Evolutionary conservation across 2,329 filamentous ascomycete species (phyloP), one percentile per base, ranked within the genome.

Genomic region (Epichloe hybrida): DNA sequence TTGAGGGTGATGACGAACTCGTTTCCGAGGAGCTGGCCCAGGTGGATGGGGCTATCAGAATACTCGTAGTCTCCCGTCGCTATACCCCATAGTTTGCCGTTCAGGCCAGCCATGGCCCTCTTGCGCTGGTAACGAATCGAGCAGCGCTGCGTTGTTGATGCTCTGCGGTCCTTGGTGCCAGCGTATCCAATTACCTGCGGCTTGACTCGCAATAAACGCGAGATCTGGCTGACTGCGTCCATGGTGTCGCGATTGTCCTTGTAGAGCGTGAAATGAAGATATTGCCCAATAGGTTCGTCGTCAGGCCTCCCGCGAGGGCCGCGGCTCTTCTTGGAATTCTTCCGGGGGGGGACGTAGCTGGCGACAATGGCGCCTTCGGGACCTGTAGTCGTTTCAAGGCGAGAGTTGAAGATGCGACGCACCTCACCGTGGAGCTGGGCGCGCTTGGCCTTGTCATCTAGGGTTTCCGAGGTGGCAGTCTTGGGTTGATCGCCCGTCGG

Each of bases 231-330:
- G 49, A 94, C 75, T 0, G 88, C 84, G 59, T 96, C 90, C 86
- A 95, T 94, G 1, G 90, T 96, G 63, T 96, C 90, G 63, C 91
- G 90, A 69, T 96, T 96, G 69, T 95, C 90, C 69, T 96, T 96
- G 77, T 91, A 94, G 48, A 96, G 74, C 0, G 87, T 91, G 65
- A 95, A 95, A 65, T 96, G 89, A 13, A 95, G 71, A 64, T 88
- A 93, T 46, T 89, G 84, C 17, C 86, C 88, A 75, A 65, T 54
- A 52, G 64, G 64, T 54, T 67, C 64, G 52, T 66, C 62, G 3
- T 63, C 60, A 11, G 46, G 35, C 13, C 58, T 58, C 20, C 56
- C 56, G 9, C 60, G 59, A 23, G 61, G 58, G 3, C 56, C 59
- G 40, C 61, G 52, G 48, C 52, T 55, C 50, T 57, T 58, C 52